Conservation (phyloP, 768 basidiomycete genomes). For the Lactarius indigo region DNA sequence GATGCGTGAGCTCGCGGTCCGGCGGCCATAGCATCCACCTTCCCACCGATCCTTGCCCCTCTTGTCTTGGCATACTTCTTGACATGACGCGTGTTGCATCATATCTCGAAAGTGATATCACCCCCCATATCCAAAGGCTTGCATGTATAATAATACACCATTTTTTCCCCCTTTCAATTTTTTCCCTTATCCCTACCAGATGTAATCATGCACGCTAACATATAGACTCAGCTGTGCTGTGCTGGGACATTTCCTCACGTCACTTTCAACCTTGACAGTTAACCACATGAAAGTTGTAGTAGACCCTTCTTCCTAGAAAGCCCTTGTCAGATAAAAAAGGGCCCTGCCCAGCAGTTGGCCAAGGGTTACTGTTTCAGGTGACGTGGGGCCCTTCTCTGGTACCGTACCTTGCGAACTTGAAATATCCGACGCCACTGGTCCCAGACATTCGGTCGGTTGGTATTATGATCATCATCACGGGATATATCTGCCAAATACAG, state of each 20-base stretch:
- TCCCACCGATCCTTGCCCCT: neutral
- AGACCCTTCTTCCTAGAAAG: neutral
- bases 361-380: neutral
- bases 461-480: slow-evolving; percentile 6
- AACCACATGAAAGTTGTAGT: neutral
- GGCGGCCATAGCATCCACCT: slow-evolving; percentile 10
- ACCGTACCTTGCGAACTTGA: neutral
- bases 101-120: slow-evolving; percentile 17
- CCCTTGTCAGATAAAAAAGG: neutral
- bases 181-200: slow-evolving; percentile 4
- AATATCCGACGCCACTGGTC: neutral
- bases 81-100: neutral
- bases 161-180: neutral
- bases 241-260: slow-evolving; percentile 1
- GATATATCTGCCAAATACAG: slow-evolving; percentile 11
- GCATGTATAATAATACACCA: slow-evolving; percentile 18
- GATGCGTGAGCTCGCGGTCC: slow-evolving; percentile 34
- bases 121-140: slow-evolving; percentile 11
- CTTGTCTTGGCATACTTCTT: neutral
- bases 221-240: slow-evolving; percentile 6
- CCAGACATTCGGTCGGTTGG: slow-evolving; percentile 4
- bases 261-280: neutral
- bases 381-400: neutral
- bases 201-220: slow-evolving; percentile 15
- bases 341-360: neutral